A percentile compares a stretch with the other conserved stretches of the same genome.
These are phyloP conservation scores for Pichia norvegensis DNA, from an alignment of 1,139 yeast species.

Conservation along the genomic window DNA sequence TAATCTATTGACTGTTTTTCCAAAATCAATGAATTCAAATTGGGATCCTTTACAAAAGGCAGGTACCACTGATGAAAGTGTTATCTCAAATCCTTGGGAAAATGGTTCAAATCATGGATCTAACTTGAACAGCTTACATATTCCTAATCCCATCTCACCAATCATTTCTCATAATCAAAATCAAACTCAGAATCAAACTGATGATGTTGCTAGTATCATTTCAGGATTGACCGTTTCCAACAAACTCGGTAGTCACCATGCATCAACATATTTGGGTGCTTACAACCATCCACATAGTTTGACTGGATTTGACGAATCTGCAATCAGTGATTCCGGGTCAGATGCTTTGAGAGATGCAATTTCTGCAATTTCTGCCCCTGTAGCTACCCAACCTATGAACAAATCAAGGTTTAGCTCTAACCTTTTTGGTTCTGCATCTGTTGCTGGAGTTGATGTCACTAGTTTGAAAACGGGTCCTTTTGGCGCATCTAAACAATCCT, in stretches of 20 bases:
- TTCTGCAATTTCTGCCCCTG: conserved; percentile 28
- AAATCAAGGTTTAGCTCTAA: conserved; percentile 19
- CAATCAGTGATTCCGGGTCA: conserved; percentile 25
- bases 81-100: conserved; percentile 25
- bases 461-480: conserved; percentile 15
- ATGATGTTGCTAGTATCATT: conserved; percentile 43
- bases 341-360: conserved; percentile 28
- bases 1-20: not conserved
- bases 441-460: conserved; percentile 38
- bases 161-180: conserved; percentile 9
- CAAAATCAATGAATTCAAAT: conserved; percentile 16
- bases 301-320: conserved; percentile 19
- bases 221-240: conserved; percentile 30
- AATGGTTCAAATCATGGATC: conserved; percentile 17
- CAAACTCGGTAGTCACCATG: conserved; percentile 11
- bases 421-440: conserved; percentile 52
- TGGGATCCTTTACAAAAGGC: conserved; percentile 19
- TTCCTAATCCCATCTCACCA: conserved; percentile 19
- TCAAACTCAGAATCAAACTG: conserved; percentile 21
- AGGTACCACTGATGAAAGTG: conserved; percentile 21
- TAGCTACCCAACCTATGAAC: conserved; percentile 16
- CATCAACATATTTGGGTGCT: conserved; percentile 13
- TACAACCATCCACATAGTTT: conserved; percentile 2
- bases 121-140: conserved; percentile 12
- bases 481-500: conserved; percentile 24